phyloP scores from a whole-genome alignment of 257 asterid genomes.

The Nyctanthes arbortristis region DNA sequence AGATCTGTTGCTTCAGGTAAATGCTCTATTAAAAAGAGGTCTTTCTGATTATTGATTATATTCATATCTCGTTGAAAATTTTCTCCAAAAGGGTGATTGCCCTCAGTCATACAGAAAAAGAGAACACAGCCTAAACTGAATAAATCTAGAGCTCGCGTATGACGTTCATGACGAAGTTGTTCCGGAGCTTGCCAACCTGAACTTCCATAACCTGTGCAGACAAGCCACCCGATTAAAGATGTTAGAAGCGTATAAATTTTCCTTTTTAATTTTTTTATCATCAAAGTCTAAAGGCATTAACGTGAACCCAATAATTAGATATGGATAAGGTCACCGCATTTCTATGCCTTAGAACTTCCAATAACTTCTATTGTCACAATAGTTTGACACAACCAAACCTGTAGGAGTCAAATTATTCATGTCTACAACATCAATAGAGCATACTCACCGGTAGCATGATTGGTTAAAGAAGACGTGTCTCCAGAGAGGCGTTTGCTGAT shows the following conservation, averaged over 20 bases:
- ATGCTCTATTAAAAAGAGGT: constrained; percentile 76
- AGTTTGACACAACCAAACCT: neutral
- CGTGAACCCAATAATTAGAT: too few species aligned
- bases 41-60: constrained; percentile 60
- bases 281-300: too few species aligned
- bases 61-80: constrained; percentile 74
- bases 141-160: too few species aligned
- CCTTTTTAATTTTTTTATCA: too few species aligned
- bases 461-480: constrained; percentile 69
- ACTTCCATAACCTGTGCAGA: too few species aligned
- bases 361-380: neutral
- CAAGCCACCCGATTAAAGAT: too few species aligned
- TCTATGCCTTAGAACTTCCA: too few species aligned
- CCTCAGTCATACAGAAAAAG: neutral
- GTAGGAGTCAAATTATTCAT: neutral
- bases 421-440: neutral
- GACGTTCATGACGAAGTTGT: too few species aligned
- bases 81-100: neutral
- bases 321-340: too few species aligned
- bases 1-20: constrained; percentile 61
- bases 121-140: too few species aligned
- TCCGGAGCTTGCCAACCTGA: constrained; percentile 75
- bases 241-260: too few species aligned
- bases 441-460: constrained; percentile 67
- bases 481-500: constrained; percentile 84